Percentiles rank a stretch among this genome's conserved stretches.
Conservation (phyloP, 768 basidiomycete genomes). For the Lactarius quietus region DNA sequence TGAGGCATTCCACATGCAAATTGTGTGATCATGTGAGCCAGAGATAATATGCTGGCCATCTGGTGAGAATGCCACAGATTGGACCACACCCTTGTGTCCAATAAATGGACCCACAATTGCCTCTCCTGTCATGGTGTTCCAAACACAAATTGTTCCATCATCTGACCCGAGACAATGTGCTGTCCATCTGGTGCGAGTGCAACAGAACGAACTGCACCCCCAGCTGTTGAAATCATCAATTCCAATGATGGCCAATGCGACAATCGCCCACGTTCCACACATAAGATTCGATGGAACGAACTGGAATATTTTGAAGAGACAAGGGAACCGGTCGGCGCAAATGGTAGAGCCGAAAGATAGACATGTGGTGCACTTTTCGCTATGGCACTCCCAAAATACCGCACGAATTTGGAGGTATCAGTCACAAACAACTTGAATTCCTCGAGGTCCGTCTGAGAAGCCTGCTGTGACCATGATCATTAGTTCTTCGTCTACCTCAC, state of each 20-base stretch:
- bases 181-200: constrained; percentile 19
- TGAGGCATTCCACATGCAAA: constrained; percentile 6
- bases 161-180: constrained; percentile 9
- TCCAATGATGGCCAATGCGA: neutral
- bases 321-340: neutral
- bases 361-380: neutral
- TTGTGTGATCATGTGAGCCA: constrained; percentile 3
- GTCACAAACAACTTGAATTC: neutral
- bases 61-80: neutral
- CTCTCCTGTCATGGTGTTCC: neutral
- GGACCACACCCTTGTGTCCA: neutral
- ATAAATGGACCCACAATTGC: neutral
- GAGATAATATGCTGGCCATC: constrained; percentile 27
- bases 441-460: neutral
- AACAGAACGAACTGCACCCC: neutral
- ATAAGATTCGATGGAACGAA: neutral
- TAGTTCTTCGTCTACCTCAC: neutral
- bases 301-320: neutral
- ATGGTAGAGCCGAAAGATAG: neutral
- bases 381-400: neutral
- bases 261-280: neutral
- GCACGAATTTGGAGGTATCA: neutral
- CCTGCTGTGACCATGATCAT: neutral
- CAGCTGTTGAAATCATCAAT: neutral
- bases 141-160: neutral